Evolutionary conservation across 805 yeast species (phyloP), one percentile per base, ranked within the genome.

Genomic region (Candida endomychidarum): DNA sequence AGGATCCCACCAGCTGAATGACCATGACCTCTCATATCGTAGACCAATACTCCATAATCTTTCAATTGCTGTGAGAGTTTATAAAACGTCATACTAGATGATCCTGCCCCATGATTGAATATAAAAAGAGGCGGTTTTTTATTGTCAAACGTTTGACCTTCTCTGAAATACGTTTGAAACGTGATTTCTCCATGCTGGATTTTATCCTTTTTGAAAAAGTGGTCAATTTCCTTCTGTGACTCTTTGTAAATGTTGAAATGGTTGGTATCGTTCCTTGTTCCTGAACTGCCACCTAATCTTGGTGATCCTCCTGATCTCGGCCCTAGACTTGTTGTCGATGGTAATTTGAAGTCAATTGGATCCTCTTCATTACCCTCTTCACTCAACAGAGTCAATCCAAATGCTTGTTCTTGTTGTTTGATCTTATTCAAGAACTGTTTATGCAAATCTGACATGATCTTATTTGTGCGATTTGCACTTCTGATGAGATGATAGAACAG

Each of bases 81-180:
- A 0, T 86, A 85, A 65, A 86, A 93, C 1, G 96, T 74, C 63
- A 86, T 65, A 0, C 84, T 88, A 2, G 86, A 77, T 0, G 97
- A 89, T 0, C 98, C 99, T 1, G 96, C 97, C 2, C 99, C 99
- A 60, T 93, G 99, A 48, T 87, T 93, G 49, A 81, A 80, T 2
- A 93, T 63, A 50, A 86, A 80, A 1, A 88, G 51, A 0, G 95
- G 88, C 0, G 68, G 56, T 0, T 54, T 51, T 1, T 51, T 45
- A 5, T 27, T 27, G 5, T 14, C 11, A n/a, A n/a, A n/a, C 0
- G 50, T 39, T 0, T 29, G 18, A 0, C 95, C 90, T 0, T 77
- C 67, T 7, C 66, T 65, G 49, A 70, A 85, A 56, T 80, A 86
- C 0, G 80, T 75, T 43, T 81, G 53, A 38, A 69, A 51, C 11